A percentile compares a stretch with the other conserved stretches of the same genome.
These are phyloP conservation scores for Datura wrightii DNA, from an alignment of 257 asterid genomes.

Conservation along the genomic window DNA sequence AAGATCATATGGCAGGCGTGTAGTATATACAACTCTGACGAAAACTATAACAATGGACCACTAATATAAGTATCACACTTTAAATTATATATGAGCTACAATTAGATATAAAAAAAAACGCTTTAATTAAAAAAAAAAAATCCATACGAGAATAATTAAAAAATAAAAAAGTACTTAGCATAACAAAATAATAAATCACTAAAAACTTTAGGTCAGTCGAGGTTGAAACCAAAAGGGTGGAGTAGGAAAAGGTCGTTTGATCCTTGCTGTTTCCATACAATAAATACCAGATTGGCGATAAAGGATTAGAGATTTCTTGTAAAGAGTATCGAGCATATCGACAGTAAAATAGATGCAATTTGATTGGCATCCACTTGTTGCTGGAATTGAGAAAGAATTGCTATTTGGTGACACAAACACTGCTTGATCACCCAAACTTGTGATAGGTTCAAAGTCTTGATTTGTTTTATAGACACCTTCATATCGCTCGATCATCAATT, in stretches of 20 bases:
- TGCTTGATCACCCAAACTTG: constrained; percentile 21
- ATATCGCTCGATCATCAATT: neutral
- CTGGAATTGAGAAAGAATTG: neutral
- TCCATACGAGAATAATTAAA: no score
- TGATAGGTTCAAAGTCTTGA: neutral
- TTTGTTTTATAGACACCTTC: neutral
- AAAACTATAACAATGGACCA: no score
- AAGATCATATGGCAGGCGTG: no score
- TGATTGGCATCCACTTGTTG: constrained; percentile 16
- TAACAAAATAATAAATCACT: no score
- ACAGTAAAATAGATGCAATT: neutral
- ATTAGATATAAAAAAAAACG: no score
- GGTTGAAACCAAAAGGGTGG: neutral
- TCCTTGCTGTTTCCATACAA: neutral
- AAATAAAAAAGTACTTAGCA: no score
- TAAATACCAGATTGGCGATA: neutral
- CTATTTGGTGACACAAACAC: neutral
- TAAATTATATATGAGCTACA: no score
- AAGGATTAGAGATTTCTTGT: neutral
- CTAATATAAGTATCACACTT: no score
- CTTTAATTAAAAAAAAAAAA: no score
- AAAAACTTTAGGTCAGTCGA: no score
- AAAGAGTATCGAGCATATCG: constrained; percentile 23
- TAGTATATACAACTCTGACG: no score
- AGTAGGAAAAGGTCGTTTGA: neutral